Evolutionary conservation across 2,329 filamentous ascomycete species (phyloP).

Genomic region (Chrysoporthe deuterocubensis): DNA sequence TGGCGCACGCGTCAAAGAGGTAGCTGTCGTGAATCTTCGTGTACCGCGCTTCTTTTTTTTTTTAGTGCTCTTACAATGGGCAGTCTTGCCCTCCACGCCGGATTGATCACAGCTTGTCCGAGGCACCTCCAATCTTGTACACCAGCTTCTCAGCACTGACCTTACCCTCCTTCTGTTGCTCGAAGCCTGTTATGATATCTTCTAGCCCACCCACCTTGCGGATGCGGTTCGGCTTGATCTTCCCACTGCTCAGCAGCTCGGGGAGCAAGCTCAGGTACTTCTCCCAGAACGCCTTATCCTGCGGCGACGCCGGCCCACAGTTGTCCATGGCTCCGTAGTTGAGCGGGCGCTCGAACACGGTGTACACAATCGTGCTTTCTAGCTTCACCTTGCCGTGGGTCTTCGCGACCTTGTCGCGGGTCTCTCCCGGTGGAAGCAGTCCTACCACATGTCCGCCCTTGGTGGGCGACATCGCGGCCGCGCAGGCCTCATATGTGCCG

Average conservation of each 20-base stretch:
- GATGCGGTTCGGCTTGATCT: slow-evolving; percentile 37
- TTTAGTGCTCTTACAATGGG: too few species aligned
- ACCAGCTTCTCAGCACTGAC: slow-evolving; percentile 41
- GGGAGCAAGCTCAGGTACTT: slow-evolving; percentile 38
- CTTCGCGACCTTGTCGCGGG: slow-evolving; percentile 31
- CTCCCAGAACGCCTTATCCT: slow-evolving; percentile 40
- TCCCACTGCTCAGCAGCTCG: slow-evolving; percentile 34
- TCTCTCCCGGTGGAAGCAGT: slow-evolving; percentile 11
- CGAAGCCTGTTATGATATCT: slow-evolving; percentile 36
- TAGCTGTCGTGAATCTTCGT: too few species aligned
- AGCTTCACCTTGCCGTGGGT: slow-evolving; percentile 34
- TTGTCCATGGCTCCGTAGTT: slow-evolving; percentile 35
- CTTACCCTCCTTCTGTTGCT: slow-evolving; percentile 35
- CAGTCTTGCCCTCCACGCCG: neutral
- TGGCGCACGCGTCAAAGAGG: too few species aligned
- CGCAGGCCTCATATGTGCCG: slow-evolving; percentile 32
- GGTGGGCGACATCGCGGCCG: slow-evolving; percentile 35
- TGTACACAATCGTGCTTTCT: slow-evolving; percentile 41
- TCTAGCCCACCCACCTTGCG: slow-evolving; percentile 37
- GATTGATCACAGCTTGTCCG: neutral
- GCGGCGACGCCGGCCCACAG: slow-evolving; percentile 34
- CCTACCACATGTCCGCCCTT: slow-evolving; percentile 35
- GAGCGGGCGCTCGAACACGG: slow-evolving; percentile 36
- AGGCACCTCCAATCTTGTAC: slow-evolving; percentile 35
- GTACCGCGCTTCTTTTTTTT: too few species aligned